phyloP scores from a whole-genome alignment of 1,139 yeast species.

The Entelexis paramagnoliae region DNA sequence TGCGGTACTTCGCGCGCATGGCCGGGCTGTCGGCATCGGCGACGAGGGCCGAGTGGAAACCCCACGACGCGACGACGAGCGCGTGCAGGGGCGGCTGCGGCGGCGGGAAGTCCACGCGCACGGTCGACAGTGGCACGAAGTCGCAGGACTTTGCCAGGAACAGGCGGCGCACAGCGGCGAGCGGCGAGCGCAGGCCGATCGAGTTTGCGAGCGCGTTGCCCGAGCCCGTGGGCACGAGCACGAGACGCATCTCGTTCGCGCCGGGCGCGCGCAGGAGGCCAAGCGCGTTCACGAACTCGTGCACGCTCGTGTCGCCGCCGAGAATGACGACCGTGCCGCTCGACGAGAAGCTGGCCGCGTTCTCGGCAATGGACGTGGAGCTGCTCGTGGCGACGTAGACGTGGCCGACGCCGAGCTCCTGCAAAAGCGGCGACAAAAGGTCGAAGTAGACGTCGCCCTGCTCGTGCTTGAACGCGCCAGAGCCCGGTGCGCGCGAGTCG shows the following conservation, averaged over 20 bases:
- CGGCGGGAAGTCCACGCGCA: constrained; percentile 46
- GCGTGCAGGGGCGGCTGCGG: constrained; percentile 30
- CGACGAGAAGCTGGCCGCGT: constrained; percentile 29
- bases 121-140: constrained; percentile 42
- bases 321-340: constrained; percentile 45
- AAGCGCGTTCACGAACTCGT: constrained; percentile 59
- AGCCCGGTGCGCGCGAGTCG: constrained; percentile 32
- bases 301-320: constrained; percentile 80
- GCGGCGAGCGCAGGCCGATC: constrained; percentile 38
- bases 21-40: constrained; percentile 69
- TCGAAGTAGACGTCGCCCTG: constrained; percentile 26
- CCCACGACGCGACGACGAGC: constrained; percentile 72
- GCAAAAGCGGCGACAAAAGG: constrained; percentile 29
- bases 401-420: constrained; percentile 30
- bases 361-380: constrained; percentile 28
- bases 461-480: constrained; percentile 21
- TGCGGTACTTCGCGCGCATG: constrained; percentile 47
- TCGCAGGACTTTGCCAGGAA: constrained; percentile 29
- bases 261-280: constrained; percentile 16
- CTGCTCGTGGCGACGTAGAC: constrained; percentile 32
- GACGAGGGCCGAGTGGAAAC: constrained; percentile 72
- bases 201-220: constrained; percentile 75
- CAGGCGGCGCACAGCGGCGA: constrained; percentile 39
- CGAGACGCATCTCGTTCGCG: constrained; percentile 31
- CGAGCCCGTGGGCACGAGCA: constrained; percentile 69